Evolutionary conservation across 176 grass and related monocot genomes (phyloP), one percentile per base, ranked within the genome.

Genomic region (Rhynchospora pubera): DNA sequence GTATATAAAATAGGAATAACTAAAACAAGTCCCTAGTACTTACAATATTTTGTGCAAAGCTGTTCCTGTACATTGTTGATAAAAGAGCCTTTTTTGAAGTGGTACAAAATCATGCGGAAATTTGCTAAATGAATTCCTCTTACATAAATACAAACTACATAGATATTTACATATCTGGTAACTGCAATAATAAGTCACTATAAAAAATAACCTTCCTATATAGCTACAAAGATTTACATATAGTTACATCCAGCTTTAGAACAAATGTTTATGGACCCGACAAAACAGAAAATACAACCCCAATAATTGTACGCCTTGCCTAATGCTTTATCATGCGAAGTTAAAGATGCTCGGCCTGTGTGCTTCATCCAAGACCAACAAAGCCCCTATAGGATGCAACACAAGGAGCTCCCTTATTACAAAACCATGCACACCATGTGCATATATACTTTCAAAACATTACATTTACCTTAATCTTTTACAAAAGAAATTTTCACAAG

Each of bases 191-290:
- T 56, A 56, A 70, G 55, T 77, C 7, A 77, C 48, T 77, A 77
- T 18, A 77, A 77, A 47, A n/a, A 77, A 55, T 28, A 16, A 28
- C 22, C 22, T 75, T 24, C 71, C 12, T 16, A 9, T 56, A 32
- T 77, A 77, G 72, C 24, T 77, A 77, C 72, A 77, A 23, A 77
- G 24, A 72, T 30, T 55, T 77, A 59, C 78, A 80, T 62, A 80
- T 62, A 63, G 57, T 62, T 80, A 80, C 78, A 78, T 50, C 43
- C 5, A 61, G 1, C 15, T 14, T 58, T 24, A 80, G 7, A 80
- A 63, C 16, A 62, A 62, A 80, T 47, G 10, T 23, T 80, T 9
- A 62, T 47, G 57, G 8, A 19, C 48, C 57, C 9, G 19, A 80
- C 34, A 63, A 80, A 44, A 80, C 55, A 80, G 44, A 11, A 39